Percentiles rank a stretch among this genome's conserved stretches.
Evolutionary conservation across 495 filamentous ascomycete genomes (phyloP).

Genomic region (Cercophora samala): DNA sequence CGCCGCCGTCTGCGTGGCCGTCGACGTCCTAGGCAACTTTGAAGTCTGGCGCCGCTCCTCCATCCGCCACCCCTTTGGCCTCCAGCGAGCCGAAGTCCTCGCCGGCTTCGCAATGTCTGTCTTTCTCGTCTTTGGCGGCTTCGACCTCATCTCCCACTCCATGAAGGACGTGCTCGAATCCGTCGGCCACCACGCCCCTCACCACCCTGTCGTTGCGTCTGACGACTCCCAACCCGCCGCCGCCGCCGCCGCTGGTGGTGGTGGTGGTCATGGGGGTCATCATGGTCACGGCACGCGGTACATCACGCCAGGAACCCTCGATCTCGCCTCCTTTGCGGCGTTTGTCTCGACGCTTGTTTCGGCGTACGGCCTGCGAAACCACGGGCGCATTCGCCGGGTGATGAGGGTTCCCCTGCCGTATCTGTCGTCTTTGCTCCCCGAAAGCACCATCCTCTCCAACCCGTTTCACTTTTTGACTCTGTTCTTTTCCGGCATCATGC

Average conservation of each 20-base stretch:
- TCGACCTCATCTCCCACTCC: conserved; percentile 91
- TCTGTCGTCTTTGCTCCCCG: conserved; percentile 54
- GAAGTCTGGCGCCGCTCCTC: conserved; percentile 94
- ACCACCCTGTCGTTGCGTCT: conserved; percentile 65
- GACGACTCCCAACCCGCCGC: not conserved
- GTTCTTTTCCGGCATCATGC: conserved; percentile 73
- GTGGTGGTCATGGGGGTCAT: conserved; percentile 8
- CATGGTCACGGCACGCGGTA: conserved; percentile 15
- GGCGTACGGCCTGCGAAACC: conserved; percentile 84
- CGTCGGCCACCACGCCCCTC: conserved; percentile 54
- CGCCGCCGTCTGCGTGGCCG: conserved; percentile 86
- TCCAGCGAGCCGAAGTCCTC: conserved; percentile 88
- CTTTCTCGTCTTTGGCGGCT: conserved; percentile 90
- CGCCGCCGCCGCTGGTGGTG: too few relatives aligned
- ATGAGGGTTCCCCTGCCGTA: conserved; percentile 78
- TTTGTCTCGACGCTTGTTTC: conserved; percentile 84
- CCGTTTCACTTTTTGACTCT: conserved; percentile 92
- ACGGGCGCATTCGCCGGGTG: conserved; percentile 82
- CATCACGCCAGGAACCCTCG: conserved; percentile 69
- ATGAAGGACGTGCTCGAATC: conserved; percentile 78
- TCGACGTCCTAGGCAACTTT: conserved; percentile 92
- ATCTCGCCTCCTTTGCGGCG: conserved; percentile 79
- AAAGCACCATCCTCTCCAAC: conserved; percentile 67
- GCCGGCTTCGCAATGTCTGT: conserved; percentile 97
- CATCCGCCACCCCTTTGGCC: conserved; percentile 87